Conservation (phyloP, 1,284 basidiomycete species). For the Pulveroboletus sp. region DNA sequence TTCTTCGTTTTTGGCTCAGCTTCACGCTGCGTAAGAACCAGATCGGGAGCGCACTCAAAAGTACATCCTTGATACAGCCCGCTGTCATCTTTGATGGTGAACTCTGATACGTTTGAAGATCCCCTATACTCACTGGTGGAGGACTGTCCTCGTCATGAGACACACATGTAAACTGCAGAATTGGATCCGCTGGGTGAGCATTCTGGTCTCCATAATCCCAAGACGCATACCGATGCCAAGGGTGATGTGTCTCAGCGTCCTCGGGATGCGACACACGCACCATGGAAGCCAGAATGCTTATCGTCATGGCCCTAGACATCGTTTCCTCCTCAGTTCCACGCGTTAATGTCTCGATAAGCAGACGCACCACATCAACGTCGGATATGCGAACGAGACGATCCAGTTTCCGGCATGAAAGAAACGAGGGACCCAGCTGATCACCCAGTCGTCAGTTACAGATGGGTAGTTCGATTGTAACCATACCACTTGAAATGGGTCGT, state of each 20-base stretch:
- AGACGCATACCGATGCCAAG: constrained; percentile 20
- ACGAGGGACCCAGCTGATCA: constrained; percentile 6
- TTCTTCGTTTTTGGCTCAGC: constrained; percentile 14
- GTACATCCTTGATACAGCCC: constrained; percentile 22
- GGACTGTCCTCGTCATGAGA: constrained; percentile 9
- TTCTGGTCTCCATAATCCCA: constrained; percentile 11
- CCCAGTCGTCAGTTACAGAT: not conserved
- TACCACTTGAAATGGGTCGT: constrained; percentile 10
- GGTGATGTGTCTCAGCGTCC: constrained; percentile 10
- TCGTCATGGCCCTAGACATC: constrained; percentile 23
- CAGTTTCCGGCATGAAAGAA: constrained; percentile 17
- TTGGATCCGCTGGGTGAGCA: constrained; percentile 14
- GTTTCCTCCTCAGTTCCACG: not conserved
- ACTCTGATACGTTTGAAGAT: constrained; percentile 1
- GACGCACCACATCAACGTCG: constrained; percentile 32
- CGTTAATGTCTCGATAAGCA: not conserved
- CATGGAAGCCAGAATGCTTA: constrained; percentile 32
- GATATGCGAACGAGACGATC: constrained; percentile 24
- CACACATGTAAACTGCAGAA: constrained; percentile 20
- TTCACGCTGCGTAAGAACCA: constrained; percentile 14
- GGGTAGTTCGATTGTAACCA: not conserved
- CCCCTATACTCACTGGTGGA: too few species aligned
- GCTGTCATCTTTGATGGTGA: constrained; percentile 17
- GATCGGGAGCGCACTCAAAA: constrained; percentile 22
- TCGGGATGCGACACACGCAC: constrained; percentile 27